phyloP scores from a whole-genome alignment of 2,329 filamentous ascomycete genomes.

The Colletotrichum agaves region DNA sequence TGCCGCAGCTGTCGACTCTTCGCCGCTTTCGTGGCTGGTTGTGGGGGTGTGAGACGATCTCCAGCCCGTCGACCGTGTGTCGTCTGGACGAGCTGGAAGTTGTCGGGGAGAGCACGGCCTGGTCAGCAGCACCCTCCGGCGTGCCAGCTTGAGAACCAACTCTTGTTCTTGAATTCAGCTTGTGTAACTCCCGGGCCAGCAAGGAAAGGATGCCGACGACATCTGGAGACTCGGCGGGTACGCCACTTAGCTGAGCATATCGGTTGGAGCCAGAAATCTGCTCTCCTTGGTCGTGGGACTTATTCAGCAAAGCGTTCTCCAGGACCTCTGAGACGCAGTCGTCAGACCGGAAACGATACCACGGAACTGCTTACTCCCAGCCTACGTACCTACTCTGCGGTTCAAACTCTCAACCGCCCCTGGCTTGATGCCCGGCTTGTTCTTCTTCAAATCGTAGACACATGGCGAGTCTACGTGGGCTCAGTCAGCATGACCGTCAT shows the following conservation, averaged over 20 bases:
- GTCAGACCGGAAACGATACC: too few relatives aligned
- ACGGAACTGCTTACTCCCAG: too few relatives aligned
- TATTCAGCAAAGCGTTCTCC: slow-evolving; percentile 34
- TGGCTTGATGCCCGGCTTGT: slow-evolving; percentile 41
- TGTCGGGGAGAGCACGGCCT: slow-evolving; percentile 20
- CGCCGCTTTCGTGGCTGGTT: slow-evolving; percentile 37
- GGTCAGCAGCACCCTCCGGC: slow-evolving; percentile 11
- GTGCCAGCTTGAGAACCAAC: not conserved
- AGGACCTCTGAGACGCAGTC: slow-evolving; percentile 22
- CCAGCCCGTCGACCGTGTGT: slow-evolving; percentile 10
- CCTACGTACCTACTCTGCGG: slow-evolving; percentile 39
- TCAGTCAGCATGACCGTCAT: slow-evolving; percentile 23
- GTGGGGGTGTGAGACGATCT: slow-evolving; percentile 24
- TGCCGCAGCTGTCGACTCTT: slow-evolving; percentile 41
- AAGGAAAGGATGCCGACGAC: slow-evolving; percentile 39
- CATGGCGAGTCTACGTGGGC: slow-evolving; percentile 38
- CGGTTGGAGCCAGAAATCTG: not conserved
- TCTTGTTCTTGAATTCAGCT: slow-evolving; percentile 30
- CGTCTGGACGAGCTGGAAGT: slow-evolving; percentile 25
- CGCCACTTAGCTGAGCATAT: not conserved
- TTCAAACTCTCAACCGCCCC: slow-evolving; percentile 41
- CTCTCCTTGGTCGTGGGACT: slow-evolving; percentile 5
- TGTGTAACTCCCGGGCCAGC: slow-evolving; percentile 39
- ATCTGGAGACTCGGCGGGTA: slow-evolving; percentile 21
- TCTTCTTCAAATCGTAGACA: slow-evolving; percentile 42